Evolutionary conservation across 2,329 filamentous ascomycete genomes (phyloP), one percentile per base, ranked within the genome.

Genomic region (Rhynchosporium agropyri): DNA sequence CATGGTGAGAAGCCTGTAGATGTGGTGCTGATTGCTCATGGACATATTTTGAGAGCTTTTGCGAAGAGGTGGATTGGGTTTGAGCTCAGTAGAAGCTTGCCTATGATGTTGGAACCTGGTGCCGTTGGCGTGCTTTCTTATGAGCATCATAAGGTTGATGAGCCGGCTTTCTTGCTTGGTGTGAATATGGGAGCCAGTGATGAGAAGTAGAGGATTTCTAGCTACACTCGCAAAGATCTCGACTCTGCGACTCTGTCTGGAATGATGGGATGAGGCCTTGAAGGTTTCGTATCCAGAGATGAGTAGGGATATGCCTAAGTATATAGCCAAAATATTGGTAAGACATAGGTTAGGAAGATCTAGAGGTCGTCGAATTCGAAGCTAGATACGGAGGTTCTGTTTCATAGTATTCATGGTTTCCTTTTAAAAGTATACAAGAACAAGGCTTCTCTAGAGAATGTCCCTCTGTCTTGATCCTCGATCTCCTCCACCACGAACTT

Each of bases 401-500:
- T 3, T 51, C 6, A 53, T 53, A 12, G 28, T 15, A 20, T 46
- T 61, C 58, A 64, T 53, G 58, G 59, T 78, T 80, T 67, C 76
- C 78, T 31, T 62, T 76, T 79, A 66, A 88, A 82, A 10, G 82
- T 79, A 71, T 85, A 89, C 59, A 89, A 78, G 70, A 87, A 89
- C 28, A 89, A 75, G 1, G 78, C 79, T 67, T 87, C 78, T 53
- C 84, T 80, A 66, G 80, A 81, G 71, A 87, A 88, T 2, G 80
- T 76, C 1, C 81, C 78, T 33, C 81, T 77, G 66, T 88, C 85
- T 63, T 87, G 83, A 70, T 90, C 88, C 50, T 79, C 77, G 43
- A 90, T 75, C 71, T 89, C 86, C 42, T 81, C 80, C 20, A 91
- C 82, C 13, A 77, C 70, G 72, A 92, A 92, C 42, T 79, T 76